A percentile compares a stretch with the other conserved stretches of the same genome.
Conservation (phyloP, 768 basidiomycete species). For the Mrakia gelida region DNA sequence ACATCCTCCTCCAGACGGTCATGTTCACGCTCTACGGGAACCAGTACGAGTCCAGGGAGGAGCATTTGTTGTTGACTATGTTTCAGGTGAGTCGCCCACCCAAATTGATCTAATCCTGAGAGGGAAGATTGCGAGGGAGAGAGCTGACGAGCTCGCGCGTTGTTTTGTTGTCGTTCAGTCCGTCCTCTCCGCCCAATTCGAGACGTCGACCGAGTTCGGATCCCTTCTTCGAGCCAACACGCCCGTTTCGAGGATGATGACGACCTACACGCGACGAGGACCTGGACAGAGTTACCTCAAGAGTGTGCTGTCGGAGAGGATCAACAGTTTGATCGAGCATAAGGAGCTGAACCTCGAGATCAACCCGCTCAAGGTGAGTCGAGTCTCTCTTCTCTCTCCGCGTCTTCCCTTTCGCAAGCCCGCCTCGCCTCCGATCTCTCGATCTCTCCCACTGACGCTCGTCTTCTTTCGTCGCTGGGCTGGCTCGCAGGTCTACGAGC, state of each 20-base stretch:
- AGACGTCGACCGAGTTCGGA: constrained; percentile 98
- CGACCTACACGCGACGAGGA: constrained; percentile 96
- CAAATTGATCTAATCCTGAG: not conserved
- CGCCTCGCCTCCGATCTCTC: too few relatives aligned
- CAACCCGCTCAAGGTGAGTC: constrained; percentile 85
- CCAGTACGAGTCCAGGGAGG: constrained; percentile 97
- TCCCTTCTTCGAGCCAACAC: constrained; percentile 97
- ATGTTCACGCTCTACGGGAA: constrained; percentile 99
- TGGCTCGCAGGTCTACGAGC: constrained; percentile 99
- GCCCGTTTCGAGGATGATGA: constrained; percentile 99
- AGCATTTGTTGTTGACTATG: constrained; percentile 97
- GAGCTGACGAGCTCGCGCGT: not conserved
- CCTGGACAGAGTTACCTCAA: constrained; percentile 98
- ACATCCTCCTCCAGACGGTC: constrained; percentile 97
- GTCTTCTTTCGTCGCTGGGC: too few relatives aligned
- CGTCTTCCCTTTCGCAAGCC: not conserved
- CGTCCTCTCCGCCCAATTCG: constrained; percentile 96
- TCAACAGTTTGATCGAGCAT: constrained; percentile 98
- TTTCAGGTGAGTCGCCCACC: constrained; percentile 55
- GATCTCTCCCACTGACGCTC: too few relatives aligned
- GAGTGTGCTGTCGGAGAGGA: constrained; percentile 92
- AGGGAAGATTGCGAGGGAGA: too few relatives aligned
- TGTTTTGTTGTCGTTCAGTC: constrained; percentile 54
- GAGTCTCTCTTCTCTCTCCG: not conserved
- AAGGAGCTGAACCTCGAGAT: constrained; percentile 99